A percentile compares a stretch with the other conserved stretches of the same genome.
phyloP scores from a whole-genome alignment of 2,329 filamentous ascomycete genomes.

The Colletotrichum caudatum region DNA sequence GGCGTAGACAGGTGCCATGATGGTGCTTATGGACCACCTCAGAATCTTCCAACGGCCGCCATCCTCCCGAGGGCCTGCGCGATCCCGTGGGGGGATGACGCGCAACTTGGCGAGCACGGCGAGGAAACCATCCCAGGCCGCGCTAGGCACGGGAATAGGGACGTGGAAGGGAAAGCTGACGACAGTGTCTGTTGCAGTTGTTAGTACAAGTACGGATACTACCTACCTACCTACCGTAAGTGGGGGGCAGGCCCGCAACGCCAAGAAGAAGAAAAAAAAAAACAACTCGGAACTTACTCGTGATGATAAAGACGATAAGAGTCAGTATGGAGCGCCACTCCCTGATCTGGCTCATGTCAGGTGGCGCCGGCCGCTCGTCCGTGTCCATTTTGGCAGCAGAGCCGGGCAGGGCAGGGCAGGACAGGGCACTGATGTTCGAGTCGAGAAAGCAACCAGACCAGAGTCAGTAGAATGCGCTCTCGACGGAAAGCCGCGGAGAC shows the following conservation, averaged over 20 bases:
- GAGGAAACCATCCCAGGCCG: constrained; percentile 46
- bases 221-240: no score
- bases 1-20: constrained; percentile 77
- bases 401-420: no score
- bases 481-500: neutral
- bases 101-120: constrained; percentile 51
- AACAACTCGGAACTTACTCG: constrained; percentile 66
- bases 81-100: constrained; percentile 54
- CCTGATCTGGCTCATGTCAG: constrained; percentile 59
- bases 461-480: neutral
- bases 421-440: neutral
- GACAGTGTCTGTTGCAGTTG: constrained; percentile 65
- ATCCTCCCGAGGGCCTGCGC: constrained; percentile 46
- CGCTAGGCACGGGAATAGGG: constrained; percentile 67
- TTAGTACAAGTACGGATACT: neutral
- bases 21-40: constrained; percentile 74
- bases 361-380: neutral
- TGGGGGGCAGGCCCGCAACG: neutral
- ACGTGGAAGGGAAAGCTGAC: constrained; percentile 78
- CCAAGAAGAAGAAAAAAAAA: neutral
- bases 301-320: constrained; percentile 75
- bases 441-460: neutral
- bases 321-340: constrained; percentile 79
- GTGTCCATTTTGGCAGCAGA: neutral
- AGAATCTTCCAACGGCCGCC: constrained; percentile 60